Percentiles rank a stretch among this genome's conserved stretches.
Evolutionary conservation across 108 stramenopile genomes (phyloP).

Genomic region (Cyclotella choctawhatcheeana): DNA sequence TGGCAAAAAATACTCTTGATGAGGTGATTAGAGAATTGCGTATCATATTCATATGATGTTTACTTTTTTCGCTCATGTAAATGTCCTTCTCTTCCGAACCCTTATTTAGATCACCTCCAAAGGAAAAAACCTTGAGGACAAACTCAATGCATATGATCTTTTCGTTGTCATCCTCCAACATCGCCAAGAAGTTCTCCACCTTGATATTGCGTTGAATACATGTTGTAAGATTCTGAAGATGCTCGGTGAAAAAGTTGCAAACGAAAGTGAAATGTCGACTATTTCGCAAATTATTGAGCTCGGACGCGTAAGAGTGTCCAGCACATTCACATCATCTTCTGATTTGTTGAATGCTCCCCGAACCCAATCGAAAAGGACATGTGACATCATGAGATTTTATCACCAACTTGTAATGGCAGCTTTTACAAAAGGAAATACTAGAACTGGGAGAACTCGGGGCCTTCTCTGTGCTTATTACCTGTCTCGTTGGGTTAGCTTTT

Average conservation of each 20-base stretch:
- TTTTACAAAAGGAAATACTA: not conserved
- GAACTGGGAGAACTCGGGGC: not conserved
- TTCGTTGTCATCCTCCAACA: not conserved
- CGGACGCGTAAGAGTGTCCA: not conserved
- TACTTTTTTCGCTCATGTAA: no score
- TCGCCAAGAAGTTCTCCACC: not conserved
- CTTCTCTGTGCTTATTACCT: constrained; percentile 1
- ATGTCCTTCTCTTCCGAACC: no score
- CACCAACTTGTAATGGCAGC: not conserved
- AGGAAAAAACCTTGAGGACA: constrained; percentile 37
- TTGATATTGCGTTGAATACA: constrained; percentile 23
- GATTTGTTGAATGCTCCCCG: constrained; percentile 29
- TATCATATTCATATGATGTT: no score
- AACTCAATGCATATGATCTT: constrained; percentile 39
- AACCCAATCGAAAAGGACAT: constrained; percentile 5
- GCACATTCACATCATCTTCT: not conserved
- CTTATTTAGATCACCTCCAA: no score
- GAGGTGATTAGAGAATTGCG: constrained; percentile 6
- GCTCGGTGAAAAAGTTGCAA: constrained; percentile 36
- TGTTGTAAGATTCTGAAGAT: constrained; percentile 32
- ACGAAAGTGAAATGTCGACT: not conserved
- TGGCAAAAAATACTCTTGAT: not conserved
- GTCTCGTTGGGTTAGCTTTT: constrained; percentile 5
- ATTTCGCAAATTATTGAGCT: constrained; percentile 2
- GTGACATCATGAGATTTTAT: constrained; percentile 31